A percentile compares a stretch with the other conserved stretches of the same genome.
Evolutionary conservation across 371 early-diverging fungal species (phyloP).

Genomic region (Rhizopus arrhizus): DNA sequence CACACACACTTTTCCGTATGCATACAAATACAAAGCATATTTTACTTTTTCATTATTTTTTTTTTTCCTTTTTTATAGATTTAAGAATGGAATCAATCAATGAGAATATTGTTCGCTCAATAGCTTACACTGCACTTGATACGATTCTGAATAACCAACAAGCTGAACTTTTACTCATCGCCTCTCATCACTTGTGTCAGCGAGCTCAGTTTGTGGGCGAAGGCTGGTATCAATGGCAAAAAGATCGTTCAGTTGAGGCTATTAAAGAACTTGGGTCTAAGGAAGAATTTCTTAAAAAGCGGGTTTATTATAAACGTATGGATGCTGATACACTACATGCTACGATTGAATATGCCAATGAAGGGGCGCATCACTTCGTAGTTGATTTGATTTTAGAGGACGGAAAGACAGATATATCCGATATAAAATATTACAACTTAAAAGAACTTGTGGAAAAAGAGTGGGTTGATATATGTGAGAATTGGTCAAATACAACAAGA

Average conservation of each 20-base stretch:
- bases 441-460: slow-evolving; percentile 38
- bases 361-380: slow-evolving; percentile 31
- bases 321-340: slow-evolving; percentile 41
- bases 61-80: slow-evolving; percentile 5
- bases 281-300: slow-evolving; percentile 11
- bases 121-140: slow-evolving; percentile 48
- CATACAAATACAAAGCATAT: neutral
- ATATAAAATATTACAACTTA: slow-evolving; percentile 52
- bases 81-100: slow-evolving; percentile 50
- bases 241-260: slow-evolving; percentile 31
- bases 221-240: slow-evolving; percentile 39
- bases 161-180: slow-evolving; percentile 33
- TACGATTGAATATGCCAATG: slow-evolving; percentile 38
- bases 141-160: slow-evolving; percentile 42
- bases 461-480: slow-evolving; percentile 41
- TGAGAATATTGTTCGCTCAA: slow-evolving; percentile 49
- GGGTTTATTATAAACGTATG: slow-evolving; percentile 34
- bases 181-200: slow-evolving; percentile 39
- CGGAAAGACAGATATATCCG: slow-evolving; percentile 34
- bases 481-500: slow-evolving; percentile 69
- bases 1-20: no score
- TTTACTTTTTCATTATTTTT: slow-evolving; percentile 16
- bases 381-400: slow-evolving; percentile 40
- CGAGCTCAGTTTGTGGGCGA: slow-evolving; percentile 35
- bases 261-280: slow-evolving; percentile 29